Conservation (phyloP, 2,329 filamentous ascomycete genomes). For the Metarhizium humberi region DNA sequence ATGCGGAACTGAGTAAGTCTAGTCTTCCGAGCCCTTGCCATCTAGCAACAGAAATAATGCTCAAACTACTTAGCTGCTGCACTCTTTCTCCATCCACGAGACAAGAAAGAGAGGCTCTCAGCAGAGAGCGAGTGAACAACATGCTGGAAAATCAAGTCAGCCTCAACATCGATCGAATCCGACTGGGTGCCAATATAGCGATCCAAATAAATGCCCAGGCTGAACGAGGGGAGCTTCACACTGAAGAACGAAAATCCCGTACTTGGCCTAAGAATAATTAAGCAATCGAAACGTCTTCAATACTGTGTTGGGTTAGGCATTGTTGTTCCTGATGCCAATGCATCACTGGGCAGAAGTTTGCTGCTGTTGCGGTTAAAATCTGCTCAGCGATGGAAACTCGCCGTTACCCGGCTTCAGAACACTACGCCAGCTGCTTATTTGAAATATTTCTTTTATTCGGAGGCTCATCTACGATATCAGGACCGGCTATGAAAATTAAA, state of each 20-base stretch:
- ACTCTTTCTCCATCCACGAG: background rate
- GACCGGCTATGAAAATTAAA: too few relatives aligned
- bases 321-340: too few relatives aligned
- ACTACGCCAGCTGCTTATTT: too few relatives aligned
- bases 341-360: too few relatives aligned
- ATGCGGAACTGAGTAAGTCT: background rate
- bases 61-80: background rate
- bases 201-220: background rate
- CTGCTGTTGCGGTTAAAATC: too few relatives aligned
- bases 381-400: too few relatives aligned
- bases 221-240: background rate
- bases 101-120: background rate
- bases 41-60: background rate
- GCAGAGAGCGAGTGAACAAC: background rate
- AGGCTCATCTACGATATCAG: too few relatives aligned
- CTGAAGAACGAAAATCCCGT: background rate
- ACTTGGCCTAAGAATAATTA: too few relatives aligned
- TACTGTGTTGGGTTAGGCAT: too few relatives aligned
- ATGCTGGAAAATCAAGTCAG: background rate
- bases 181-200: background rate
- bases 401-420: too few relatives aligned
- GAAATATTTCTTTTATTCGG: too few relatives aligned
- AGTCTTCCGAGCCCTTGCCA: background rate
- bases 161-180: background rate
- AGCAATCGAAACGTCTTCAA: too few relatives aligned